Evolutionary conservation across 2,329 filamentous ascomycete species (phyloP).

Genomic region (Penicillium aurantiogriseum): DNA sequence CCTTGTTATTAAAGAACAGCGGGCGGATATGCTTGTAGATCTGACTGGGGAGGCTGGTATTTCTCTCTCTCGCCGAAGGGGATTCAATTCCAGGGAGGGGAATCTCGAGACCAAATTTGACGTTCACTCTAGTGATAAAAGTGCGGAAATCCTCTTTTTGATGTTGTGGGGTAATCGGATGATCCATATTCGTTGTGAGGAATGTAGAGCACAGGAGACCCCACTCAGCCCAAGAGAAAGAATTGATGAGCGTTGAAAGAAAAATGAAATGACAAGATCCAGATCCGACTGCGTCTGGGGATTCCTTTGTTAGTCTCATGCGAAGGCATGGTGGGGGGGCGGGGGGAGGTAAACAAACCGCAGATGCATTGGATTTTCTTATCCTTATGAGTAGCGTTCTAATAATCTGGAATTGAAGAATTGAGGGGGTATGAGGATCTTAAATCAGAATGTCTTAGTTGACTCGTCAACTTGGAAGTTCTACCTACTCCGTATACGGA

Average conservation of each 20-base stretch:
- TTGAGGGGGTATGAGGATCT: not conserved
- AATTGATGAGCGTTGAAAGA: no score
- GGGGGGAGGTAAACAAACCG: not conserved
- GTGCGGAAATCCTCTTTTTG: conserved; percentile 25
- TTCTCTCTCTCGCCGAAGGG: conserved; percentile 13
- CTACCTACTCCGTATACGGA: not conserved
- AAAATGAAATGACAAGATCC: not conserved
- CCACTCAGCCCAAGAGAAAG: not conserved
- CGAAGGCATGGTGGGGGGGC: not conserved
- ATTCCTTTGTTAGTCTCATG: not conserved
- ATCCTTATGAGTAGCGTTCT: no score
- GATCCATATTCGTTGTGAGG: not conserved
- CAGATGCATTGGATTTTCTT: not conserved
- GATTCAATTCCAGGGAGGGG: conserved; percentile 25
- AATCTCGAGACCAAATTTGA: conserved; percentile 35
- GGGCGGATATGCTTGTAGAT: conserved; percentile 30
- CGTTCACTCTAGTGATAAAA: conserved; percentile 36
- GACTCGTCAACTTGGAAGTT: not conserved
- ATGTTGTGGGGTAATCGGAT: conserved; percentile 23
- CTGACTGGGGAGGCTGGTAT: conserved; percentile 22
- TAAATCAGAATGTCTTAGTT: not conserved
- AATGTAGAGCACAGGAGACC: not conserved
- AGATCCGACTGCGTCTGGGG: not conserved
- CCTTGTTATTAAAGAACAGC: conserved; percentile 31
- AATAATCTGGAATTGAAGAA: not conserved